A percentile compares a stretch with the other conserved stretches of the same genome.
These are phyloP conservation scores for Sclerotinia sclerotiorum DNA, from an alignment of 2,329 filamentous ascomycete species.

Conservation along the genomic window DNA sequence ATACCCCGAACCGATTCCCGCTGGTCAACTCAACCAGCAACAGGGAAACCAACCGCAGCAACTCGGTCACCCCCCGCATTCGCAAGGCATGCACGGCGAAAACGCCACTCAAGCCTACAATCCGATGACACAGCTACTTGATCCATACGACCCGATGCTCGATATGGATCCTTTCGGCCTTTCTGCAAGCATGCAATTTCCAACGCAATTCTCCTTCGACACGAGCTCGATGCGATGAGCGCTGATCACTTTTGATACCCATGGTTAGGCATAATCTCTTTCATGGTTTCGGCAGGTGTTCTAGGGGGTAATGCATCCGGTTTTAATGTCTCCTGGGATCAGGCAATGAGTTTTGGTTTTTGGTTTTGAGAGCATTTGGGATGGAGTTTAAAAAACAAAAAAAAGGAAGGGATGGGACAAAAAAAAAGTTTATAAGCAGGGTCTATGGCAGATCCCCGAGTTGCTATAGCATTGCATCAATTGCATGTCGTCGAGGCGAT, in stretches of 20 bases:
- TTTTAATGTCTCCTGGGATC: constrained; percentile 15
- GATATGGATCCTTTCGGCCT: constrained; percentile 93
- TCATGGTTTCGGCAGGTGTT: constrained; percentile 15
- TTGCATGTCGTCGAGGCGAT: constrained; percentile 7
- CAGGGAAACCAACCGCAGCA: constrained; percentile 30
- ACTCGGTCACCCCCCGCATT: constrained; percentile 43
- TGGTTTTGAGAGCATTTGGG: constrained; percentile 5
- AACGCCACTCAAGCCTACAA: constrained; percentile 45
- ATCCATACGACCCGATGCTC: constrained; percentile 79
- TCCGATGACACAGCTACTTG: constrained; percentile 51
- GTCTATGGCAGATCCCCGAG: not conserved
- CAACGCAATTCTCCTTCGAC: constrained; percentile 76
- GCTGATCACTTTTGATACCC: constrained; percentile 37
- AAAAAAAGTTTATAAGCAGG: not conserved
- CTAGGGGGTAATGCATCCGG: not conserved
- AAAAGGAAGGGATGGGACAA: constrained; percentile 3
- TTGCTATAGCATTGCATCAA: not conserved
- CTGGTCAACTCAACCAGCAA: constrained; percentile 26
- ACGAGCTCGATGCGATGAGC: constrained; percentile 42
- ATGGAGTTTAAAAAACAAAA: constrained; percentile 20
- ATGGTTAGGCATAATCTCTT: constrained; percentile 24
- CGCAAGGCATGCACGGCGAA: constrained; percentile 44
- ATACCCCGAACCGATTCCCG: constrained; percentile 59
- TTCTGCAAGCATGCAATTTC: constrained; percentile 93
- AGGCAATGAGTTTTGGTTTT: constrained; percentile 6